Percentiles rank a stretch among this genome's conserved stretches.
Evolutionary conservation across 352 stramenopile species (phyloP).

Genomic region (Globisporangium yorkense): DNA sequence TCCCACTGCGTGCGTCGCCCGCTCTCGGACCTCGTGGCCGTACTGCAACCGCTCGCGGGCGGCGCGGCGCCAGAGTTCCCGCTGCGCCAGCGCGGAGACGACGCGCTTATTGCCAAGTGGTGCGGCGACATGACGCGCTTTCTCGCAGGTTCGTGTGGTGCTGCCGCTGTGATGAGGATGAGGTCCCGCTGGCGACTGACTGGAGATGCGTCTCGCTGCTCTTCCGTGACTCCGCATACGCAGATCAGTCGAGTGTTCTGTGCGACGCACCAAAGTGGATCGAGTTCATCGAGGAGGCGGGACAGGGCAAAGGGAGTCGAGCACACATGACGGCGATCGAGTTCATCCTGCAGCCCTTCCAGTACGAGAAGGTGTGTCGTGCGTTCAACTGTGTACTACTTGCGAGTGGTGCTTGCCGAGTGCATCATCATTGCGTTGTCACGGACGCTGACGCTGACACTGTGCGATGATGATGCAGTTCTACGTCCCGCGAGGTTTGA

Average conservation of each 20-base stretch:
- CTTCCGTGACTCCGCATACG: not conserved
- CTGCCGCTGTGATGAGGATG: not conserved
- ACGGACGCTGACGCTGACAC: not conserved
- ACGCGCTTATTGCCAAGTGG: constrained; percentile 57
- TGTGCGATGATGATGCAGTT: not conserved
- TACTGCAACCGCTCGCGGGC: constrained; percentile 16
- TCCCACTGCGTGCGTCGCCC: constrained; percentile 55
- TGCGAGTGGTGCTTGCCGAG: constrained; percentile 2
- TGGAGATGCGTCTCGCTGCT: not conserved
- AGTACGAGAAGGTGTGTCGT: constrained; percentile 45
- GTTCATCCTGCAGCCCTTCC: constrained; percentile 81
- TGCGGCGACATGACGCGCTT: constrained; percentile 58
- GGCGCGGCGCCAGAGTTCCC: constrained; percentile 25
- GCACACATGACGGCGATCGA: constrained; percentile 79
- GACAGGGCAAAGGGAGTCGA: constrained; percentile 33
- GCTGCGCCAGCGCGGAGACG: constrained; percentile 34
- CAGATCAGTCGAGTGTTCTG: constrained; percentile 16
- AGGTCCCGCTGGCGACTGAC: not conserved
- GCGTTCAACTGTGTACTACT: constrained; percentile 21
- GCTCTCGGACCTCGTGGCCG: constrained; percentile 31
- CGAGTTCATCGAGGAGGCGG: constrained; percentile 43
- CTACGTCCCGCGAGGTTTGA: not conserved
- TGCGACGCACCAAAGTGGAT: constrained; percentile 43
- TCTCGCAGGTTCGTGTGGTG: constrained; percentile 22
- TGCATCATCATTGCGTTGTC: not conserved